Base-by-base conservation (phyloP, 2,329 filamentous ascomycete species). In the Trichoderma citrinoviride region DNA sequence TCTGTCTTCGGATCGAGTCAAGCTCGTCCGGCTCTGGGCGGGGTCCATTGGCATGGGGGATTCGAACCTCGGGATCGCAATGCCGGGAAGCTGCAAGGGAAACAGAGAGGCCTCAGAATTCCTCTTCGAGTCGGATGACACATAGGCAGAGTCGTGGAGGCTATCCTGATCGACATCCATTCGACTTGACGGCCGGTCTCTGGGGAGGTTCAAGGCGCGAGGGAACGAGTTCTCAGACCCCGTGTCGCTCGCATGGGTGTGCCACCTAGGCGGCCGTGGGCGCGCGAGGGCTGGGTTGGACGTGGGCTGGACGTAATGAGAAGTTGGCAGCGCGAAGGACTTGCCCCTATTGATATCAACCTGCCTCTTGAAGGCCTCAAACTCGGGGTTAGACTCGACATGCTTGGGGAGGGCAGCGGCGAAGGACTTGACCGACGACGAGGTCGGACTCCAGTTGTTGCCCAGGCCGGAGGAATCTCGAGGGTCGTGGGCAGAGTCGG, bases 311-410 rank as follows among this genome's bases (percentile, higher is more conserved):
- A 77, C 75, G 67, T 85, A 83, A 65, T 83, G 79, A 1, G 80
- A 70, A 52, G 78, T 74, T 65, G 79, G 76, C 8, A 89, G 75
- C 40, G 75, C 86, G 44, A 77, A 77, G 0, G 77, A 73, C 53
- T 76, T 80, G 55, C 79, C 77, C 49, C 79, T 78, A 69, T 88
- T 88, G 41, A 85, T 81, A 71, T 93, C 90, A n/a, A 87, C 85
- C 72, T 92, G 89, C 68, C 83, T 86, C 70, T 83, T 84, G 74
- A 96, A 94, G 2, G 90, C 89, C 74, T 94, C 91, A 68, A 90
- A 94, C n/a, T 93, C 89, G 7, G 90, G 85, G 71, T 93, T 93
- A 40, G 89, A 86, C 71, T 94, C 90, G 57, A 92, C 79, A 68
- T 88, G 84, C 67, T 87, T 87, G 2, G 91, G 90, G 8, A 90